Conservation (phyloP, 2,329 filamentous ascomycete genomes). For the Beauveria asiatica region DNA sequence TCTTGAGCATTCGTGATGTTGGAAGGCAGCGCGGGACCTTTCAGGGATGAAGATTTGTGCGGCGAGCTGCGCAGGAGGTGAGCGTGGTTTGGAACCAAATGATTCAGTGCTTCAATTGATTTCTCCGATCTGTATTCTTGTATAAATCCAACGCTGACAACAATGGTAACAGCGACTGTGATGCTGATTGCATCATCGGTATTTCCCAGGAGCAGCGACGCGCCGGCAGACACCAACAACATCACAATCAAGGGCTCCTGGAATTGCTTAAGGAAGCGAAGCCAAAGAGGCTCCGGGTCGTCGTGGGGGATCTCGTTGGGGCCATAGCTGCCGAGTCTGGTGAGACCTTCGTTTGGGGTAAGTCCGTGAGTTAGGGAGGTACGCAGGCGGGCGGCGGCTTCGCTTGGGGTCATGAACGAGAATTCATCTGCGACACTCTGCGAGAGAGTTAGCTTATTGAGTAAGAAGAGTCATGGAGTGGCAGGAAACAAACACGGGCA, state of each 20-base stretch:
- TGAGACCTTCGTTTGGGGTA: conserved; percentile 69
- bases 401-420: conserved; percentile 62
- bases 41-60: conserved; percentile 26
- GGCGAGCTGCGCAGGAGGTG: conserved; percentile 69
- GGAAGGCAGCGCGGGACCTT: conserved; percentile 40
- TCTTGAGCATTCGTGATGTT: conserved; percentile 36
- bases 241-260: conserved; percentile 90
- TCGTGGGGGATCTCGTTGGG: conserved; percentile 94
- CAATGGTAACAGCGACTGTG: conserved; percentile 90
- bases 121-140: conserved; percentile 98
- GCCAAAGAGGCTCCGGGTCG: conserved; percentile 85
- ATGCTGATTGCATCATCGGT: conserved; percentile 94
- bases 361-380: conserved; percentile 82
- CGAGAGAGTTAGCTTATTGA: not conserved
- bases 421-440: conserved; percentile 52
- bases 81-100: conserved; percentile 88
- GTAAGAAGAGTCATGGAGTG: not conserved
- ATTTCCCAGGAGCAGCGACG: conserved; percentile 87
- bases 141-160: conserved; percentile 90
- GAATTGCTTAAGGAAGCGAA: conserved; percentile 93
- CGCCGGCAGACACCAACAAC: conserved; percentile 77
- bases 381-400: conserved; percentile 67
- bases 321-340: conserved; percentile 71
- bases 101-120: conserved; percentile 88
- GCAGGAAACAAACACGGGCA: conserved; percentile 38